Evolutionary conservation across 371 early-diverging fungal genomes (phyloP).

Genomic region (Mucor lusitanicus): DNA sequence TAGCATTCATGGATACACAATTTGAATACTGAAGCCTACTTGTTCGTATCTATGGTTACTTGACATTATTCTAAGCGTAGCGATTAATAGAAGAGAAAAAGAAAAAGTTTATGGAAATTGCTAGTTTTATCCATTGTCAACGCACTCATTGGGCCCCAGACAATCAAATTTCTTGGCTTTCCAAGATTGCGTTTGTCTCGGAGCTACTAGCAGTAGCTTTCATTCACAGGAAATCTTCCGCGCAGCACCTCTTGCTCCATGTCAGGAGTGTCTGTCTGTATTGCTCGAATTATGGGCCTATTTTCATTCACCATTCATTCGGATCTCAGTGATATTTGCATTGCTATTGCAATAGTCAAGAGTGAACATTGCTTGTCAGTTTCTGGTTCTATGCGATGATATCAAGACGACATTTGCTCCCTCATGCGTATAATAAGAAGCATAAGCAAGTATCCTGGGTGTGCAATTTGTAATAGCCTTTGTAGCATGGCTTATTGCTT

Average conservation of each 20-base stretch:
- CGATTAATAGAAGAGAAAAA: not conserved
- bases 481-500: no score
- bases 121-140: not conserved
- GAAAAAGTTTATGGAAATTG: not conserved
- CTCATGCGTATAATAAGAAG: no score
- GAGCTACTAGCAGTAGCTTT: not conserved
- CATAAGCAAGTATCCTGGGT: no score
- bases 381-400: no score
- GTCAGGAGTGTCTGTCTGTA: not conserved
- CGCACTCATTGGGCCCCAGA: not conserved
- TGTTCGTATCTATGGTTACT: constrained; percentile 1
- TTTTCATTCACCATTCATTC: no score
- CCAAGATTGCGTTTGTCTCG: not conserved
- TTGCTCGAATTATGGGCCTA: no score
- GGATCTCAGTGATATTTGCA: no score
- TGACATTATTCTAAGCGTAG: not conserved
- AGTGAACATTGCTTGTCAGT: no score
- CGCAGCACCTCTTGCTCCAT: not conserved
- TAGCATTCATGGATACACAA: not conserved
- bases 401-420: no score
- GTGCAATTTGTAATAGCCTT: no score
- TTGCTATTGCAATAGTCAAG: no score
- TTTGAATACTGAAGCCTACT: not conserved
- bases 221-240: not conserved
- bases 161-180: not conserved